Evolutionary conservation across 2,329 filamentous ascomycete genomes (phyloP).

Genomic region (Byssoonygena ceratinophila): DNA sequence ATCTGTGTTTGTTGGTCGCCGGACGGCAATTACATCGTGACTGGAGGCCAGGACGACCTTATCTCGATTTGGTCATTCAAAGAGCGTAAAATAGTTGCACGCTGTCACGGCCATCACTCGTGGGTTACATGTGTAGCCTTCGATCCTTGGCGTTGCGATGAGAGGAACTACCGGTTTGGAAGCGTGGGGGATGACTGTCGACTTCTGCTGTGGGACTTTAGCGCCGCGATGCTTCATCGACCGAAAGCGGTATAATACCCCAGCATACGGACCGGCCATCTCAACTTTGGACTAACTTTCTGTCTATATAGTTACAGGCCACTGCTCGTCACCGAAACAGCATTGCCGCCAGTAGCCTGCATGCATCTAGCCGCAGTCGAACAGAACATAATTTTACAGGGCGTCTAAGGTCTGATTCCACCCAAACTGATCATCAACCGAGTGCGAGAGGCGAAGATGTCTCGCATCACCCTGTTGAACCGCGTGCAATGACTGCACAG

Average conservation of each 20-base stretch:
- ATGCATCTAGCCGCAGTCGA: slow-evolving; percentile 47
- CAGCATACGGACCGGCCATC: slow-evolving; percentile 29
- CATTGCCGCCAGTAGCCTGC: slow-evolving; percentile 22
- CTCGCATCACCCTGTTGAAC: slow-evolving; percentile 69
- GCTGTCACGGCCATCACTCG: slow-evolving; percentile 89
- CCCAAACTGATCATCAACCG: slow-evolving; percentile 41
- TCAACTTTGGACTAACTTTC: neutral
- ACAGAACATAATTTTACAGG: slow-evolving; percentile 48
- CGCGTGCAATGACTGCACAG: slow-evolving; percentile 71
- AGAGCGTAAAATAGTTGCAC: slow-evolving; percentile 73
- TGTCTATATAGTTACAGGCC: slow-evolving; percentile 24
- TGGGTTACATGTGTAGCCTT: slow-evolving; percentile 93
- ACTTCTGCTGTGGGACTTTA: slow-evolving; percentile 93
- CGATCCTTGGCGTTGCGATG: slow-evolving; percentile 93
- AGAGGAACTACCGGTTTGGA: slow-evolving; percentile 88
- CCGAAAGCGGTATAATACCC: slow-evolving; percentile 53
- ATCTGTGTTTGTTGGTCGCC: slow-evolving; percentile 96
- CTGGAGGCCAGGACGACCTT: slow-evolving; percentile 89
- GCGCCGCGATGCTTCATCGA: slow-evolving; percentile 85
- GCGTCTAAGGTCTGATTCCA: slow-evolving; percentile 61
- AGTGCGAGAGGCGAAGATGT: slow-evolving; percentile 47
- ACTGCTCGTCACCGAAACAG: slow-evolving; percentile 33
- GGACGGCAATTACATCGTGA: slow-evolving; percentile 89
- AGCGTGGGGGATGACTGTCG: slow-evolving; percentile 91
- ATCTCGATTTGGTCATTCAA: slow-evolving; percentile 90